Conservation (phyloP, 257 asterid genomes). For the Nicotiana tabacum region DNA sequence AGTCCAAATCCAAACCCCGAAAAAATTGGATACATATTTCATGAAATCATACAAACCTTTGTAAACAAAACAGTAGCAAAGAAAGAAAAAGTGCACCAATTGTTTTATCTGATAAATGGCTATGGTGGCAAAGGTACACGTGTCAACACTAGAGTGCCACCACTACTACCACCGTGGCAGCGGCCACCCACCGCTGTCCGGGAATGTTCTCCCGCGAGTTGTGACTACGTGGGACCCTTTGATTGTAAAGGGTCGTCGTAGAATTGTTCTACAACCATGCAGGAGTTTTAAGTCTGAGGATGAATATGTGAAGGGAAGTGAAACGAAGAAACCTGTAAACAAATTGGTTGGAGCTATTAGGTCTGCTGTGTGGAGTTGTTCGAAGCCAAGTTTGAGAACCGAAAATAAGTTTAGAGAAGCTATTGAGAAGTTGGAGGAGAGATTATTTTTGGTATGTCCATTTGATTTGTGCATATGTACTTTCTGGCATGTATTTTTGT, state of each 20-base stretch:
- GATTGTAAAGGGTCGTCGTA: slow-evolving; percentile 30
- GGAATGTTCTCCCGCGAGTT: slow-evolving; percentile 27
- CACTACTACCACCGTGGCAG: slow-evolving; percentile 34
- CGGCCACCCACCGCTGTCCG: slow-evolving; percentile 35
- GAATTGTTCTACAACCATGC: slow-evolving; percentile 41
- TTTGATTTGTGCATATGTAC: neutral
- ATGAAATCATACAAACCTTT: neutral
- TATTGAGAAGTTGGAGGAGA: slow-evolving; percentile 67
- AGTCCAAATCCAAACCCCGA: slow-evolving; percentile 4
- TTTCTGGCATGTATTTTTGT: neutral
- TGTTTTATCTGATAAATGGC: slow-evolving; percentile 27
- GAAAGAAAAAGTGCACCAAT: neutral
- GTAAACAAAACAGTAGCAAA: neutral
- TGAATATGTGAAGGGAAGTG: slow-evolving; percentile 17
- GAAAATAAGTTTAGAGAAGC: slow-evolving; percentile 39
- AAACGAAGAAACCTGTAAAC: slow-evolving; percentile 21
- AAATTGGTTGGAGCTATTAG: slow-evolving; percentile 43
- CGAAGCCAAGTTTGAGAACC: slow-evolving; percentile 77
- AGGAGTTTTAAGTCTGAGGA: slow-evolving; percentile 64
- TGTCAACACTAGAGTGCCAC: slow-evolving; percentile 48
- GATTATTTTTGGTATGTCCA: slow-evolving; percentile 57
- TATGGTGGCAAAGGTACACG: slow-evolving; percentile 54
- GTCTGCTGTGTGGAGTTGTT: slow-evolving; percentile 68
- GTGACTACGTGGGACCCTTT: slow-evolving; percentile 30
- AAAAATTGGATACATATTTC: neutral